These are phyloP conservation scores for Paramecium sonneborni DNA, from an alignment of 73 alveolate species.

Conservation along the genomic window DNA sequence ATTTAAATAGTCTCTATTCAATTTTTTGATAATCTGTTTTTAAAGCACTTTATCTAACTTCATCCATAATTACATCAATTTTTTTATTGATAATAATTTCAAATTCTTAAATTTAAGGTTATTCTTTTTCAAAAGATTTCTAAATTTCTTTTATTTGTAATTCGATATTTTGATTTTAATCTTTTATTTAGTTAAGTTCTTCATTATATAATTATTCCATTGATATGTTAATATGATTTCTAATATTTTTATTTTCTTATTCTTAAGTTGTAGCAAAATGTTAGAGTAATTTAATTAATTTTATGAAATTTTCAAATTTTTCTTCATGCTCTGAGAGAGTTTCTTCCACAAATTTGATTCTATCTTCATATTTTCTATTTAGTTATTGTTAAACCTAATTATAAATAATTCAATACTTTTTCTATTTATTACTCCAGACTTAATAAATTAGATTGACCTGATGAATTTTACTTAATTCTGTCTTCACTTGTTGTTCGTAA, in stretches of 20 bases:
- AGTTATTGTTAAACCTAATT: background rate
- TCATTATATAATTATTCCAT: constrained; percentile 18
- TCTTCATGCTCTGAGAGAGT: constrained; percentile 33
- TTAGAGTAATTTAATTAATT: constrained; percentile 9
- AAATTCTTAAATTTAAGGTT: background rate
- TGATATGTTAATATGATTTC: background rate
- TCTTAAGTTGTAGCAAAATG: constrained; percentile 53
- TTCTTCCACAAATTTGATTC: constrained; percentile 26
- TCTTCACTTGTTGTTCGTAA: constrained; percentile 40
- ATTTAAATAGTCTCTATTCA: background rate
- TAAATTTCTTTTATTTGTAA: background rate
- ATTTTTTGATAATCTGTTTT: constrained; percentile 22
- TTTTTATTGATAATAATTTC: background rate
- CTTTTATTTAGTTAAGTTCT: background rate
- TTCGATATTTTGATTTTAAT: background rate
- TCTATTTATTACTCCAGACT: constrained; percentile 32
- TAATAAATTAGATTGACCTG: background rate
- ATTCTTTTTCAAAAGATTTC: background rate
- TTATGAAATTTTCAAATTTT: constrained; percentile 35
- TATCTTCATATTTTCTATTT: constrained; percentile 26
- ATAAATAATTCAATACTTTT: background rate
- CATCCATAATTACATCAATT: constrained; percentile 52
- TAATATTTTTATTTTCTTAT: constrained; percentile 7
- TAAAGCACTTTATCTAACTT: background rate
- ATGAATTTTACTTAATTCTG: background rate